A percentile compares a stretch with the other conserved stretches of the same genome.
Evolutionary conservation across 176 grass and related monocot species (phyloP).

Genomic region (Eragrostis nindensis): DNA sequence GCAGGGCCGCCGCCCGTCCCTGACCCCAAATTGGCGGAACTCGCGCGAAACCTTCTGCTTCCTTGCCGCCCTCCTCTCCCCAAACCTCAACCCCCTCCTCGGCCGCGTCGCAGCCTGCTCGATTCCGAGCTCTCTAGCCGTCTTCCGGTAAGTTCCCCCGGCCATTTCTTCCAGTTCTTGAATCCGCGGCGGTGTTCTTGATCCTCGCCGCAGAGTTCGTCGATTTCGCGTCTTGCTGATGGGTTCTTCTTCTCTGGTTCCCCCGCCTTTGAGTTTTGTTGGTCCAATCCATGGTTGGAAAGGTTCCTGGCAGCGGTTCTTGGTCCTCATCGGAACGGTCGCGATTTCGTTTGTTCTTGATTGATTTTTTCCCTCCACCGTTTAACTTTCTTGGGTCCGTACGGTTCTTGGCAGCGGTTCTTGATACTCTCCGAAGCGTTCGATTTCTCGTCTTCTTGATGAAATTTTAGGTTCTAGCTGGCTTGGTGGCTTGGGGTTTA

Average conservation of each 20-base stretch:
- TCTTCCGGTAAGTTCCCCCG: conserved; percentile 11
- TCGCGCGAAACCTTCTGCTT: neutral
- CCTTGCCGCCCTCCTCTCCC: neutral
- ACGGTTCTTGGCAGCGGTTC: neutral
- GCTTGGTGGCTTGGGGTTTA: neutral
- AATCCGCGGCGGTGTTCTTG: conserved; percentile 22
- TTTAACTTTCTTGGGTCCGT: neutral
- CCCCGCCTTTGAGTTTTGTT: neutral
- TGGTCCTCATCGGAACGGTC: neutral
- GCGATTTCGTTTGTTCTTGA: neutral
- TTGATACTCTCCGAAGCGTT: neutral
- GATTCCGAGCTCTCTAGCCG: neutral
- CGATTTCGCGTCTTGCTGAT: neutral
- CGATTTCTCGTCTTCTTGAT: neutral
- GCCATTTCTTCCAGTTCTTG: neutral
- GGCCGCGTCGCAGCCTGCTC: neutral
- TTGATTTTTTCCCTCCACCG: neutral
- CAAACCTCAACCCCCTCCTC: neutral
- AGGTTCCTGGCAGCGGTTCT: too few relatives aligned
- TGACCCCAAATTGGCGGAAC: neutral
- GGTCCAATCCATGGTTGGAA: neutral
- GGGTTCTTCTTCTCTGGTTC: neutral
- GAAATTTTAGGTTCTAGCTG: conserved; percentile 4
- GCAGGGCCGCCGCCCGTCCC: neutral
- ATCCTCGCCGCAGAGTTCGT: neutral